These are phyloP conservation scores for Camelina laxa DNA, from an alignment of 345 rosid genomes.

Conservation along the genomic window DNA sequence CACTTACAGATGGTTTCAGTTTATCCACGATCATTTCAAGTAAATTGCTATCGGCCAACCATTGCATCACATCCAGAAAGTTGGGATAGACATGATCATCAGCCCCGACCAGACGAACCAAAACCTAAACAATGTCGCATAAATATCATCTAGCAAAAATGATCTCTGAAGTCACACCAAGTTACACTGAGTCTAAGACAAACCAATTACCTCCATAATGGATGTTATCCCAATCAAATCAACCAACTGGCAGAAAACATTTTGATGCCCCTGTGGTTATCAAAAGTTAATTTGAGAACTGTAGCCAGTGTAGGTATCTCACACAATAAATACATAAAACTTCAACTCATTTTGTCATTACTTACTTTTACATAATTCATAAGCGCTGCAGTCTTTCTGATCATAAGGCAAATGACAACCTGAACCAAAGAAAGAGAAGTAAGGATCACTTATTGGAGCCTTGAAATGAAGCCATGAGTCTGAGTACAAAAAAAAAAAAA, in stretches of 20 bases:
- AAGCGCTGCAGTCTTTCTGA: slow-evolving; percentile 91
- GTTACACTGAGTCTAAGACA: slow-evolving; percentile 28
- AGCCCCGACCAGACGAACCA: slow-evolving; percentile 95
- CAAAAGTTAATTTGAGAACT: slow-evolving; percentile 36
- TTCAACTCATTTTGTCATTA: slow-evolving; percentile 5
- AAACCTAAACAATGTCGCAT: slow-evolving; percentile 57
- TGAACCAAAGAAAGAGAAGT: slow-evolving; percentile 45
- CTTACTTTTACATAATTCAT: slow-evolving; percentile 93
- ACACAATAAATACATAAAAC: not conserved
- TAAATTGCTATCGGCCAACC: slow-evolving; percentile 90
- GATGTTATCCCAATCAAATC: slow-evolving; percentile 99
- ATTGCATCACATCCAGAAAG: slow-evolving; percentile 96
- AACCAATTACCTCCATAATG: slow-evolving; percentile 88
- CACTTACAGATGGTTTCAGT: slow-evolving; percentile 83
- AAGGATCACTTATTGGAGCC: slow-evolving; percentile 17
- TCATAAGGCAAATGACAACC: slow-evolving; percentile 96
- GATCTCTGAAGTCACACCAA: slow-evolving; percentile 24
- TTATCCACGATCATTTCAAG: slow-evolving; percentile 97
- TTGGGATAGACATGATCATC: slow-evolving; percentile 97
- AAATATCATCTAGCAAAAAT: slow-evolving; percentile 23
- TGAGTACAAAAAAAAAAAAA: not conserved
- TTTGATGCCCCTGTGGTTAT: slow-evolving; percentile 77
- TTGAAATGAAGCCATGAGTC: slow-evolving; percentile 12
- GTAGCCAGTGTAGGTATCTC: slow-evolving; percentile 24
- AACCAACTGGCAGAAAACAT: slow-evolving; percentile 81